phyloP scores from a whole-genome alignment of 495 filamentous ascomycete genomes.

The Bacidia gigantensis region DNA sequence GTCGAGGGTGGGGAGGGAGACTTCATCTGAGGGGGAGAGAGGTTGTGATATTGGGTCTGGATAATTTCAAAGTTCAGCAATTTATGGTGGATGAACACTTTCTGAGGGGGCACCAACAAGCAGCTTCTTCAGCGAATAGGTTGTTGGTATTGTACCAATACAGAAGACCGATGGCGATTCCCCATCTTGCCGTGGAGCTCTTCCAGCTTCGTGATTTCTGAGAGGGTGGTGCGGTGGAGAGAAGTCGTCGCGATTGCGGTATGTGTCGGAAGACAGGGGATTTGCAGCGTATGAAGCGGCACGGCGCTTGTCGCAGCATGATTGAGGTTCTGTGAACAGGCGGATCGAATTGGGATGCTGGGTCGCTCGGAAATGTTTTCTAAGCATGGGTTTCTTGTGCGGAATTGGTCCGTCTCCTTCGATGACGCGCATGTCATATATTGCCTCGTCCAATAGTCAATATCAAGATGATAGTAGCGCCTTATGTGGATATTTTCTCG shows the following conservation, averaged over 20 bases:
- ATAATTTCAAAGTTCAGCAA: neutral
- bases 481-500: too few species aligned
- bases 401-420: neutral
- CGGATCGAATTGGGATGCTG: neutral
- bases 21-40: conserved; percentile 19
- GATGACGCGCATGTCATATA: neutral
- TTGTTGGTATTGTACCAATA: conserved; percentile 90
- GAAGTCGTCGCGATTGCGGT: conserved; percentile 44
- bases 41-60: conserved; percentile 27
- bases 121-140: conserved; percentile 70
- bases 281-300: conserved; percentile 5
- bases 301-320: conserved; percentile 15
- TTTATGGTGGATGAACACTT: neutral
- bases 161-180: conserved; percentile 57
- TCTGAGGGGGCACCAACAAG: conserved; percentile 33
- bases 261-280: conserved; percentile 7
- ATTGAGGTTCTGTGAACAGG: neutral
- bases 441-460: neutral
- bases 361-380: neutral
- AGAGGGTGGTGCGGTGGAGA: conserved; percentile 52
- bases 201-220: conserved; percentile 70
- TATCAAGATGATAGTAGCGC: too few species aligned
- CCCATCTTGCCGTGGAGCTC: conserved; percentile 56
- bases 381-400: neutral
- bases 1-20: conserved; percentile 30